Evolutionary conservation across 2,329 filamentous ascomycete species (phyloP).

Genomic region (Trichoderma guizhouense): DNA sequence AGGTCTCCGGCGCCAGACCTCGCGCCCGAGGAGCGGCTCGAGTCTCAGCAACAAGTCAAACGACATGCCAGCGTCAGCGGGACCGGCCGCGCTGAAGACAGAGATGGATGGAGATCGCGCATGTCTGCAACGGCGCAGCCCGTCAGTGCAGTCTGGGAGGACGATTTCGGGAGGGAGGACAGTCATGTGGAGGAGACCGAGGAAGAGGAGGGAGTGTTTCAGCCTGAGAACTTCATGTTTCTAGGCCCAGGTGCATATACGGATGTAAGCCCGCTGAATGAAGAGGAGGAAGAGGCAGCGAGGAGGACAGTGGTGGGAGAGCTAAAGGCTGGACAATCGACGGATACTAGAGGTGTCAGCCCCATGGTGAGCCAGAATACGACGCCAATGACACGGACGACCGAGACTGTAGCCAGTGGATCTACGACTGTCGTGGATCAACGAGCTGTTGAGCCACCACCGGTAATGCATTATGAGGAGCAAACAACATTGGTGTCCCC

Average conservation of each 20-base stretch:
- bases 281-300: slow-evolving; percentile 37
- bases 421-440: neutral
- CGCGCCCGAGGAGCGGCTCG: slow-evolving; percentile 51
- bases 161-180: slow-evolving; percentile 21
- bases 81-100: slow-evolving; percentile 6
- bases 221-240: slow-evolving; percentile 53
- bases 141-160: slow-evolving; percentile 33
- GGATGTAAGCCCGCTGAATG: slow-evolving; percentile 43
- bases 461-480: neutral
- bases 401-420: slow-evolving; percentile 18
- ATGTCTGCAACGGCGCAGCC: slow-evolving; percentile 36
- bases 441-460: neutral
- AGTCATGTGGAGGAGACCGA: slow-evolving; percentile 27
- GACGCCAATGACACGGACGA: slow-evolving; percentile 28
- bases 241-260: slow-evolving; percentile 46
- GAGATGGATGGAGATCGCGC: slow-evolving; percentile 20
- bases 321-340: slow-evolving; percentile 7
- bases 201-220: slow-evolving; percentile 40
- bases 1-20: slow-evolving; percentile 38
- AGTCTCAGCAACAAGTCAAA: slow-evolving; percentile 49
- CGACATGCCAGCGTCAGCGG: slow-evolving; percentile 29
- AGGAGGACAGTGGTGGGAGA: slow-evolving; percentile 25
- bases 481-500: neutral
- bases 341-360: slow-evolving; percentile 27
- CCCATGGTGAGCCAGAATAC: slow-evolving; percentile 30